Evolutionary conservation across 495 filamentous ascomycete genomes (phyloP).

Genomic region (Jackrogersella minutella): DNA sequence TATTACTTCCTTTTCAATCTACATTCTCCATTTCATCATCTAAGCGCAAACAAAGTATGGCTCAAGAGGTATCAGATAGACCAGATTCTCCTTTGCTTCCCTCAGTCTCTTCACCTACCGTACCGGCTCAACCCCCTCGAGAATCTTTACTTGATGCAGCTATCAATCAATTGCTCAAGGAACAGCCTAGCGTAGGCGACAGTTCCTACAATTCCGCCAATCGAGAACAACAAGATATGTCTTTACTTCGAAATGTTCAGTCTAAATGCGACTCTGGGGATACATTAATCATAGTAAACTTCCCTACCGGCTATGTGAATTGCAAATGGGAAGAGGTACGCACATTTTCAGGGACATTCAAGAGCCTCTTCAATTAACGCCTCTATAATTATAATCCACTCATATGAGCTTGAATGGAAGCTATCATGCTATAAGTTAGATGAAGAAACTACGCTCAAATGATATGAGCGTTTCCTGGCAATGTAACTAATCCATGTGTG

Average conservation of each 20-base stretch:
- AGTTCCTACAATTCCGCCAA: not conserved
- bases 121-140: not conserved
- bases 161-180: conserved; percentile 20
- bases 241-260: conserved; percentile 34
- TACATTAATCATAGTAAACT: conserved; percentile 64
- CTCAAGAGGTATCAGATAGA: not conserved
- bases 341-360: conserved; percentile 4
- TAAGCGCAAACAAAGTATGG: too few relatives aligned
- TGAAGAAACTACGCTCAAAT: not conserved
- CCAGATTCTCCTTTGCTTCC: not conserved
- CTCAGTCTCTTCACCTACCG: not conserved
- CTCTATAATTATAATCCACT: not conserved
- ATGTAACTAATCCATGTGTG: conserved; percentile 8
- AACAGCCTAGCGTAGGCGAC: conserved; percentile 3
- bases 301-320: conserved; percentile 45
- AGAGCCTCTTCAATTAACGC: not conserved
- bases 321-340: conserved; percentile 39
- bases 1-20: not conserved
- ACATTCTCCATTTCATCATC: too few relatives aligned
- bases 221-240: conserved; percentile 33
- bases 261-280: conserved; percentile 54
- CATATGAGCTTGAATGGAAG: not conserved
- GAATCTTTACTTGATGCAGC: conserved; percentile 18
- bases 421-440: not conserved
- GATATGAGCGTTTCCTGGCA: not conserved